Evolutionary conservation across 2,329 filamentous ascomycete species (phyloP), one percentile per base, ranked within the genome.

Genomic region (Cordyceps farinosa): DNA sequence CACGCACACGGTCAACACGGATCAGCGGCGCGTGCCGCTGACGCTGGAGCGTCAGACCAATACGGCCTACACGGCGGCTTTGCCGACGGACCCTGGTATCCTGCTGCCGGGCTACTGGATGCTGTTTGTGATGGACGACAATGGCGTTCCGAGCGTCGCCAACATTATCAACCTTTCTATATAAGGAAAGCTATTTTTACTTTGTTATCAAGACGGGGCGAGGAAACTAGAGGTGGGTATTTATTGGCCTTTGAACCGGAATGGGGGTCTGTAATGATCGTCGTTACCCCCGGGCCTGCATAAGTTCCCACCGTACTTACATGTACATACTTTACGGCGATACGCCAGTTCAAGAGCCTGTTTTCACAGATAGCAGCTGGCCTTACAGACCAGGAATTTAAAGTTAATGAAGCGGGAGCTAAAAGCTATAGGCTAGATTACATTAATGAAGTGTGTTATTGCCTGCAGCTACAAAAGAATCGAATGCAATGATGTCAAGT

Each of bases 1-100:
- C 4, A 87, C 84, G 0, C 84, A 86, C 69, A 79, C 82, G 1
- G 77, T 86, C 54, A 83, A 87, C 67, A 86, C 80, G 0, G 84
- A 87, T 69, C 83, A 86, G 73, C 72, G 84, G 29, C 78, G 84
- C 9, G 75, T 87, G 54, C 74, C 80, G 15, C 70, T 84, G 29
- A 73, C 69, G 3, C 65, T 73, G 6, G 67, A 68, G 4, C 59
- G 61, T 13, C 63, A 65, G 5, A 67, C 66, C 38, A 71, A 71
- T 0, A 73, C 68, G 3, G 70, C 64, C 1, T 83, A 80, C 64
- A 75, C 69, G 0, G 69, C 82, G 4, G 70, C 69, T 1, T 70
- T 84, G 5, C 82, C 82, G 0, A 65, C 66, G 3, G 83, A 85
- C 64, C 65, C 77, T 0, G 83, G 83, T 3, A 72, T 85, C 29